A percentile compares a stretch with the other conserved stretches of the same genome.
phyloP scores from a whole-genome alignment of 2,329 filamentous ascomycete genomes.

The Exophiala oligosperma region DNA sequence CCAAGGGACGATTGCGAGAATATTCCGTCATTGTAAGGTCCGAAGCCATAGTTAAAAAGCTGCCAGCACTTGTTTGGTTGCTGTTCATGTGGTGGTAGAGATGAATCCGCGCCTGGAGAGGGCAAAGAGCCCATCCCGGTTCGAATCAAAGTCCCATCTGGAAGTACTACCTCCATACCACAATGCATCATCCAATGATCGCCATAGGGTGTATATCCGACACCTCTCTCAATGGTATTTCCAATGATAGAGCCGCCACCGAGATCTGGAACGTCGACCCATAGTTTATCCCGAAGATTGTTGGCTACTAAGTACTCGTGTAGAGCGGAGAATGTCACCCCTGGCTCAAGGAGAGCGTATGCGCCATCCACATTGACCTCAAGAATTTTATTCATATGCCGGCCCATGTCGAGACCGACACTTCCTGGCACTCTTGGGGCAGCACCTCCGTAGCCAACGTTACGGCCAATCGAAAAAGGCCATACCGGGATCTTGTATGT shows the following conservation, averaged over 20 bases:
- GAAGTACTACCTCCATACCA: slow-evolving; percentile 46
- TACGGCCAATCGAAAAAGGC: slow-evolving; percentile 43
- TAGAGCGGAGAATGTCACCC: slow-evolving; percentile 49
- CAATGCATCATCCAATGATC: slow-evolving; percentile 49
- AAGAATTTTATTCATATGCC: slow-evolving; percentile 39
- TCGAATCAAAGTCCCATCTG: slow-evolving; percentile 40
- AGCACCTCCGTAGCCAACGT: slow-evolving; percentile 52
- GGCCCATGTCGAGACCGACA: slow-evolving; percentile 45
- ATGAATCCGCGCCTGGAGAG: slow-evolving; percentile 8
- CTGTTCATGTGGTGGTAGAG: slow-evolving; percentile 10
- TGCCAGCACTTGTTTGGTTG: slow-evolving; percentile 42
- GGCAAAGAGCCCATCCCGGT: slow-evolving; percentile 44
- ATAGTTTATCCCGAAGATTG: slow-evolving; percentile 41
- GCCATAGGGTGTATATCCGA: slow-evolving; percentile 37
- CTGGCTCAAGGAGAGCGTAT: slow-evolving; percentile 40
- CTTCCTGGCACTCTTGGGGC: slow-evolving; percentile 47
- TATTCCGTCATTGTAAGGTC: slow-evolving; percentile 44
- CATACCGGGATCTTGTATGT: slow-evolving; percentile 36
- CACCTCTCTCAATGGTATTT: slow-evolving; percentile 50
- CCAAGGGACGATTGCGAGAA: slow-evolving; percentile 56
- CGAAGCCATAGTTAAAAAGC: slow-evolving; percentile 44
- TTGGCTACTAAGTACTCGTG: slow-evolving; percentile 46
- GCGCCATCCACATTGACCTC: slow-evolving; percentile 35
- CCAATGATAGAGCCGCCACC: slow-evolving; percentile 55
- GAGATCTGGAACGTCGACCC: slow-evolving; percentile 52